Percentiles rank a stretch among this genome's conserved stretches.
These are phyloP conservation scores for Neurospora sp. DNA, from an alignment of 495 filamentous ascomycete genomes.

Conservation along the genomic window DNA sequence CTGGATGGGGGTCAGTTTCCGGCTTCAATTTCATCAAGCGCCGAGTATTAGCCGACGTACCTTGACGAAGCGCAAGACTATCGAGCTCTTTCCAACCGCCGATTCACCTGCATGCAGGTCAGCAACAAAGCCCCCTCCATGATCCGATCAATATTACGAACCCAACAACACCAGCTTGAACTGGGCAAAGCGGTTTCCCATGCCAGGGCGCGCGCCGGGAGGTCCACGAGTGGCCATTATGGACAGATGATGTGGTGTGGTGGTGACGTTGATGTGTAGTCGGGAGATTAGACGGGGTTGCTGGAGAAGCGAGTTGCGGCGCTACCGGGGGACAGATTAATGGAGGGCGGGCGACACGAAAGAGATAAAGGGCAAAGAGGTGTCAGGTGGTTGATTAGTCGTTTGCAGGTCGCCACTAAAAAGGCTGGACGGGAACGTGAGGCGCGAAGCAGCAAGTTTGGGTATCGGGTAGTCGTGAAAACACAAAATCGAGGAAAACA, in stretches of 20 bases:
- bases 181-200: conserved; percentile 75
- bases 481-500: neutral
- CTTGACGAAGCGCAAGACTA: conserved; percentile 97
- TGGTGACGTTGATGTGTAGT: neutral
- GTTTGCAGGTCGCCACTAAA: neutral
- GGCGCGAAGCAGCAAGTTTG: neutral
- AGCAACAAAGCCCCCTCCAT: conserved; percentile 22
- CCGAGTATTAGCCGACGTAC: conserved; percentile 35
- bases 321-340: conserved; percentile 1
- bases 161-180: conserved; percentile 97
- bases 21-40: neutral
- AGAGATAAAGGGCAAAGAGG: neutral
- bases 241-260: conserved; percentile 9
- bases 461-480: neutral
- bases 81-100: conserved; percentile 97
- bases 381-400: neutral
- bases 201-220: conserved; percentile 58
- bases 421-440: neutral
- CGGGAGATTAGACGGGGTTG: neutral
- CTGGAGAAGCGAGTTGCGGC: conserved; percentile 5
- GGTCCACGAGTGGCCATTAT: conserved; percentile 74
- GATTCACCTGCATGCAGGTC: conserved; percentile 67
- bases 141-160: conserved; percentile 21
- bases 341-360: neutral
- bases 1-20: conserved; percentile 34